Evolutionary conservation across 208 protist species (phyloP).

Genomic region (Sergeia podlipaevii): DNA sequence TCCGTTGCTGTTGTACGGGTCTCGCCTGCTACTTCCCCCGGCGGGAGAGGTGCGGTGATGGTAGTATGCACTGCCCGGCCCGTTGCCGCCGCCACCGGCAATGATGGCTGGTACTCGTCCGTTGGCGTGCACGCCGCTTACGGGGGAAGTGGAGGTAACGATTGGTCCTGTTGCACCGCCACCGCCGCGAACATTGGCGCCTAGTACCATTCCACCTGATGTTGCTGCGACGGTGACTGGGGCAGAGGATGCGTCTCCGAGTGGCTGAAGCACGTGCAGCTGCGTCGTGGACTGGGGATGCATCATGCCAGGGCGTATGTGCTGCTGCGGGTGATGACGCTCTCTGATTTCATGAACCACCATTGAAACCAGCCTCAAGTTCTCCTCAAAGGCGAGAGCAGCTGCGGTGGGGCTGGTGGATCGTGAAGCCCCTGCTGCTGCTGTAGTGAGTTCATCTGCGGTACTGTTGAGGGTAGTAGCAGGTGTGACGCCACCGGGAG

Average conservation of each 20-base stretch:
- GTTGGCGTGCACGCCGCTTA: neutral
- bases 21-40: neutral
- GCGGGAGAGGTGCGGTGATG: neutral
- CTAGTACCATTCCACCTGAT: neutral
- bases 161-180: no score
- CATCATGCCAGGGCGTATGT: no score
- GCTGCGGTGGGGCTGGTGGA: slow-evolving; percentile 3
- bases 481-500: neutral
- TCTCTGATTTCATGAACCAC: slow-evolving; percentile 32
- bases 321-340: slow-evolving; percentile 21
- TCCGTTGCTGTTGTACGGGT: slow-evolving; percentile 18
- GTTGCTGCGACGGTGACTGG: slow-evolving; percentile 8
- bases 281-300: slow-evolving; percentile 18
- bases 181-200: neutral
- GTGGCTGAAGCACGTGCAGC: slow-evolving; percentile 3
- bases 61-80: neutral
- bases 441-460: slow-evolving; percentile 13
- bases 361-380: slow-evolving; percentile 32
- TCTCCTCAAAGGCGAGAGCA: slow-evolving; percentile 30
- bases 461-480: neutral
- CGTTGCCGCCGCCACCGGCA: neutral
- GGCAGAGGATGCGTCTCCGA: slow-evolving; percentile 17
- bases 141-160: neutral
- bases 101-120: neutral
- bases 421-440: slow-evolving; percentile 17